Evolutionary conservation across 192 early-diverging fungal species (phyloP), one percentile per base, ranked within the genome.

Genomic region (Podila verticillata): DNA sequence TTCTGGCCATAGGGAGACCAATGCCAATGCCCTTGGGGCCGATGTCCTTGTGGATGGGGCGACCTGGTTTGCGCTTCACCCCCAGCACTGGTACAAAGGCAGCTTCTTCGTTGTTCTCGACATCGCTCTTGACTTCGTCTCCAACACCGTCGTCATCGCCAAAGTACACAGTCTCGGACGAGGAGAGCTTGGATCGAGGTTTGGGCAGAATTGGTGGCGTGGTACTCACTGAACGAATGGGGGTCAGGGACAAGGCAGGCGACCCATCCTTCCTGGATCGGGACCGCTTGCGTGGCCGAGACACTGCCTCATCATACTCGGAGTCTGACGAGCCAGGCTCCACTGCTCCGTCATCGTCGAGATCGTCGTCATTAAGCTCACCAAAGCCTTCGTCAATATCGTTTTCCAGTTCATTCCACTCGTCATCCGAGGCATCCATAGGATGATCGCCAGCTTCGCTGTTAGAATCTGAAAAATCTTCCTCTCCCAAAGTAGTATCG

Each of bases 101-200:
- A 44, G 39, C 13, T 4, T 44, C 39, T 44, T 44, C 39, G 13
- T 4, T 15, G 1, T 44, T 44, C 10, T 54, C 51, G 6, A 24
- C 51, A 54, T n/a, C n/a, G 7, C 6, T 54, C 51, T 5, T 54
- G n/a, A 24, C 17, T 26, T 54, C 58, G 29, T 49, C 72, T 0
- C 22, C 30, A 60, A 26, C 17, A 19, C 12, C 58, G 5, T 54
- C 58, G 31, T 20, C 51, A 20, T 74, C 72, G n/a, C 57, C 73
- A 69, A 75, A 75, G 54, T 69, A 75, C 1, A 75, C 56, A n/a
- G 74, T 75, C 57, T 75, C 74, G 2, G 74, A 58, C 0, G 66
- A 75, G 8, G 62, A 65, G 22, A 47, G 66, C 28, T 56, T 63
- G 35, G 28, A 19, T 10, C 61, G 51, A 36, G 49, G 49, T 36